These are phyloP conservation scores for Cetraspora pellucida DNA, from an alignment of 192 early-diverging fungal species.

Conservation along the genomic window DNA sequence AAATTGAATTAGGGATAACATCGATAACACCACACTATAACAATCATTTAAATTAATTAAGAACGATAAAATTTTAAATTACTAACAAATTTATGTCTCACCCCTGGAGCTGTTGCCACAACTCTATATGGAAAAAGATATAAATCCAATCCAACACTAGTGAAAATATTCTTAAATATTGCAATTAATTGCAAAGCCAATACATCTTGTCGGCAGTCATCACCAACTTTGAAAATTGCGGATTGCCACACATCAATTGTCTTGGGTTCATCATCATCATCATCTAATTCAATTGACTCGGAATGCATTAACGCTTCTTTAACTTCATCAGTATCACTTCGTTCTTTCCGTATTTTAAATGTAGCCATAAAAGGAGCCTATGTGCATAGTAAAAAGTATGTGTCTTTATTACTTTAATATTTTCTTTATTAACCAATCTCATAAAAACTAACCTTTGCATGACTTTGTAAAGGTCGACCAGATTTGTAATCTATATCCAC, in stretches of 20 bases:
- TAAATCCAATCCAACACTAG: conserved; percentile 86
- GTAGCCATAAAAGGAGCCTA: conserved; percentile 98
- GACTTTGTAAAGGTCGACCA: conserved; percentile 92
- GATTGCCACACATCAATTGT: conserved; percentile 71
- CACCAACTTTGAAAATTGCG: conserved; percentile 99
- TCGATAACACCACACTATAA: conserved; percentile 93
- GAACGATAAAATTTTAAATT: conserved; percentile 25
- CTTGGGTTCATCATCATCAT: conserved; percentile 42
- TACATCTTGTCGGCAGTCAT: conserved; percentile 99
- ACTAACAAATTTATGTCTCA: conserved; percentile 36
- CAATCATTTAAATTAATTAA: neutral
- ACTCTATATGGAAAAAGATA: conserved; percentile 97
- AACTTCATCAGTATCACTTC: conserved; percentile 59
- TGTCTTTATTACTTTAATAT: too few species aligned
- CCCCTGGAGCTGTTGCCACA: conserved; percentile 94
- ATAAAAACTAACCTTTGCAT: conserved; percentile 76
- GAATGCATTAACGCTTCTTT: conserved; percentile 42
- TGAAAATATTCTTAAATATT: conserved; percentile 96
- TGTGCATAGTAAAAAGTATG: neutral
- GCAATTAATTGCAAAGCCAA: conserved; percentile 97
- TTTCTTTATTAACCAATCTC: too few species aligned
- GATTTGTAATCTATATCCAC: conserved; percentile 94
- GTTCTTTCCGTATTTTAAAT: conserved; percentile 79
- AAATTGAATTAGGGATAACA: conserved; percentile 95
- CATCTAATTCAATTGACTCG: conserved; percentile 36